Evolutionary conservation across 192 early-diverging fungal genomes (phyloP).

Genomic region (Gonapodya sp.): DNA sequence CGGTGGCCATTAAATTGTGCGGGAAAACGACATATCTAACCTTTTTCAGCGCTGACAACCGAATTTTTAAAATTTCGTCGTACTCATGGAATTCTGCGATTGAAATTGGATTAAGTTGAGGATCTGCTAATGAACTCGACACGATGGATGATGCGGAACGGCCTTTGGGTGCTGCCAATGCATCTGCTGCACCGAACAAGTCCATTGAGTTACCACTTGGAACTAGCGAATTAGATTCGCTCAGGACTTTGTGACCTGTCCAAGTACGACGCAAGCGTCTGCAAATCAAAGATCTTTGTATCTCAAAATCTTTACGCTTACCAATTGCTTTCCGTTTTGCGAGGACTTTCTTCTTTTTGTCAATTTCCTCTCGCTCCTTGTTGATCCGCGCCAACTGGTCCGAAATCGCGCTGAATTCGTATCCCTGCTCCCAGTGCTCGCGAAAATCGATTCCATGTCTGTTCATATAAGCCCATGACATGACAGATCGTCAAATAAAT

Average conservation of each 20-base stretch:
- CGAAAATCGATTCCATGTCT: conserved; percentile 18
- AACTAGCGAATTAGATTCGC: neutral
- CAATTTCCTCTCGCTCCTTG: conserved; percentile 20
- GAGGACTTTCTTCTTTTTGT: conserved; percentile 17
- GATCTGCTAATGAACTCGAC: neutral
- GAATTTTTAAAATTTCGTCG: conserved; percentile 23
- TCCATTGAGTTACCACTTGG: no score
- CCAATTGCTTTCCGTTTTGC: neutral
- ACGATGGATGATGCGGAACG: neutral
- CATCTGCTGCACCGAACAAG: neutral
- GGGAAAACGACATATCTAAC: no score
- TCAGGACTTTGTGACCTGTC: neutral
- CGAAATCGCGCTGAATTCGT: conserved; percentile 13
- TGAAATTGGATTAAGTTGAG: neutral
- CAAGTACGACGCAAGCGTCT: neutral
- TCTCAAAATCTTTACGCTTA: neutral
- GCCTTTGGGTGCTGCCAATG: neutral
- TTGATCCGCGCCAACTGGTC: conserved; percentile 11
- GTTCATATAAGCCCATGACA: neutral
- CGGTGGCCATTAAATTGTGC: no score
- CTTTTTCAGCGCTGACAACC: conserved; percentile 15
- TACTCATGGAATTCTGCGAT: conserved; percentile 3
- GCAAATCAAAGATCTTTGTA: neutral
- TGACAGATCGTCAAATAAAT: neutral
- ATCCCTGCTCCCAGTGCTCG: conserved; percentile 23